Evolutionary conservation across 2,329 filamentous ascomycete genomes (phyloP).

Genomic region (Phoma sp.): DNA sequence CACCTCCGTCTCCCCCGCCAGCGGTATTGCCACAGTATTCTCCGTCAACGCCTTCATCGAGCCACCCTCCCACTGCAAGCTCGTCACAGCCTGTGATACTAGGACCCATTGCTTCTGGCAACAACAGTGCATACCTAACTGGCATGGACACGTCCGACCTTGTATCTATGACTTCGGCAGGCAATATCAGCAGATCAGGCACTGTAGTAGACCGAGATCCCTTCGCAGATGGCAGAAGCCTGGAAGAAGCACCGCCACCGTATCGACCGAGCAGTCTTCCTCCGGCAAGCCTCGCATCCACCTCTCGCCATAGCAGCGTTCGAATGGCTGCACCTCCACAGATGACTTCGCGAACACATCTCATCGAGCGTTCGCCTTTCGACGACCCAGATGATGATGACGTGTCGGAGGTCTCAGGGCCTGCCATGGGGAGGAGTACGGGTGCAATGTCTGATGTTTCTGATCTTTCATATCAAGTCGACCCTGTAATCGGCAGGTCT

Average conservation of each 20-base stretch:
- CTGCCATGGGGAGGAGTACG: constrained; percentile 20
- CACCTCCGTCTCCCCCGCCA: constrained; percentile 20
- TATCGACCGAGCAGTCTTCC: constrained; percentile 46
- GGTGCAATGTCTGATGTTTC: constrained; percentile 42
- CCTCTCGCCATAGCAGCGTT: constrained; percentile 46
- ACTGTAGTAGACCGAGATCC: constrained; percentile 34
- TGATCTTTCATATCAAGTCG: constrained; percentile 43
- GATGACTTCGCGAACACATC: constrained; percentile 30
- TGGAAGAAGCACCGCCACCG: constrained; percentile 46
- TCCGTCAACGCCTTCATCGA: constrained; percentile 20
- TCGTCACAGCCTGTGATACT: constrained; percentile 43
- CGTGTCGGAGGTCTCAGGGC: constrained; percentile 38
- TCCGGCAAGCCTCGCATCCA: constrained; percentile 34
- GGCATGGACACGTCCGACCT: constrained; percentile 50
- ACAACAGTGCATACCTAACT: constrained; percentile 45
- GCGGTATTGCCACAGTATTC: constrained; percentile 26
- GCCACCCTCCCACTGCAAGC: constrained; percentile 23
- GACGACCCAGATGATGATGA: constrained; percentile 42
- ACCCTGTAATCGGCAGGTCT: constrained; percentile 30
- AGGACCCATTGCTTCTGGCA: constrained; percentile 42
- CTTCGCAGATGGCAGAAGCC: constrained; percentile 40
- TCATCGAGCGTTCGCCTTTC: constrained; percentile 43
- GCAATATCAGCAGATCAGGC: constrained; percentile 19
- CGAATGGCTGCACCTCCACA: constrained; percentile 22
- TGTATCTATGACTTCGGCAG: constrained; percentile 37